Percentiles rank a stretch among this genome's conserved stretches.
phyloP scores from a whole-genome alignment of 148 eudicot species.

The Rhododendron ovatum region DNA sequence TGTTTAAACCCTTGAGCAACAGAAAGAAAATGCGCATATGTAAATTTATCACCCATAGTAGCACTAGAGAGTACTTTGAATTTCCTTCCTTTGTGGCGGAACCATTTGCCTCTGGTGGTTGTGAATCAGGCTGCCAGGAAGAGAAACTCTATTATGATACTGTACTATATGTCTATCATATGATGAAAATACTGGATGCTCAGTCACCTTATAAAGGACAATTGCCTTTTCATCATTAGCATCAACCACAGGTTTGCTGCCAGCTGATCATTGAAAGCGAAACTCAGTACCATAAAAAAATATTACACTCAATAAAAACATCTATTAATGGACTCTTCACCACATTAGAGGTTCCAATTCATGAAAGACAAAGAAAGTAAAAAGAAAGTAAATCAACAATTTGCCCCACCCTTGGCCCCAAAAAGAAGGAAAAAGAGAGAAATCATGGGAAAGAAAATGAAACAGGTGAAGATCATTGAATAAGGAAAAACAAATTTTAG shows the following conservation, averaged over 20 bases:
- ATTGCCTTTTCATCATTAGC: constrained; percentile 76
- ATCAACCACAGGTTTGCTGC: constrained; percentile 34
- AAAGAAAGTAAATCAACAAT: constrained; percentile 2
- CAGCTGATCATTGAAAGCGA: constrained; percentile 34
- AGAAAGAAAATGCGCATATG: not conserved
- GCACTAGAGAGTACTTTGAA: constrained; percentile 53
- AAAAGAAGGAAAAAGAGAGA: not conserved
- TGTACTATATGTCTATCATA: constrained; percentile 8
- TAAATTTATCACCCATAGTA: constrained; percentile 3
- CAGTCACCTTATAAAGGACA: constrained; percentile 81
- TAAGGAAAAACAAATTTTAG: not conserved
- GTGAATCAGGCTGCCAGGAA: constrained; percentile 51
- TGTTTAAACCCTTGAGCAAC: not conserved
- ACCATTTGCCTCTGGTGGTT: constrained; percentile 49
- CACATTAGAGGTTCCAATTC: not conserved
- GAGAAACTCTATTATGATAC: constrained; percentile 10
- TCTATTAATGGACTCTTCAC: constrained; percentile 3
- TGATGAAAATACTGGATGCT: constrained; percentile 1
- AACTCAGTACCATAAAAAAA: not conserved
- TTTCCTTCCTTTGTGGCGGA: constrained; percentile 48
- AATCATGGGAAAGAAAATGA: not conserved
- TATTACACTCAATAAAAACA: not conserved
- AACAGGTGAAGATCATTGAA: not conserved
- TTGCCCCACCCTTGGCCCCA: not conserved
- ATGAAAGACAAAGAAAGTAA: not conserved